A percentile compares a stretch with the other conserved stretches of the same genome.
These are phyloP conservation scores for Solanum ahanhuiri DNA, from an alignment of 257 asterid species.

Conservation along the genomic window DNA sequence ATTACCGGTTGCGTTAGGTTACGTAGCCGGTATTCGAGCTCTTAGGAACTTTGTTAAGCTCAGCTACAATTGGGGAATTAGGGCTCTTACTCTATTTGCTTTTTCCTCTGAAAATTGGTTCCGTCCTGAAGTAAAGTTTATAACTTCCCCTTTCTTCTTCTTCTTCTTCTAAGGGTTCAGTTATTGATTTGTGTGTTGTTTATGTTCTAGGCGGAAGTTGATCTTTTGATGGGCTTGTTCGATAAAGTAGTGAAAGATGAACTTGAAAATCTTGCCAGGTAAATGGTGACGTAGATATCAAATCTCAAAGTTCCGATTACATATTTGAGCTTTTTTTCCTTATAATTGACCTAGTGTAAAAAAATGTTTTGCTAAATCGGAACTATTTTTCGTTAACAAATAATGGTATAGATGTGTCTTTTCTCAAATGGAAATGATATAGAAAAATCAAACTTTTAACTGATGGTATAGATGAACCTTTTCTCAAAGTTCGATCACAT, in stretches of 20 bases:
- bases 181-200: background rate
- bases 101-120: conserved; percentile 65
- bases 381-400: too few relatives aligned
- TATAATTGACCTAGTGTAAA: too few relatives aligned
- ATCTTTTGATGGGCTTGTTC: conserved; percentile 20
- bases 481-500: too few relatives aligned
- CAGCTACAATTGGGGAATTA: conserved; percentile 36
- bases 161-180: background rate
- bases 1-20: conserved; percentile 26
- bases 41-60: conserved; percentile 27
- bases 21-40: conserved; percentile 41
- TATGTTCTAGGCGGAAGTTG: conserved; percentile 13
- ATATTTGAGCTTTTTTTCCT: too few relatives aligned
- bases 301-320: too few relatives aligned
- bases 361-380: fast-evolving
- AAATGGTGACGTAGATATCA: background rate
- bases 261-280: conserved; percentile 7
- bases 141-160: background rate
- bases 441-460: too few relatives aligned
- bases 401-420: too few relatives aligned
- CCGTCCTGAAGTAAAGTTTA: conserved; percentile 38
- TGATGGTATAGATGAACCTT: too few relatives aligned
- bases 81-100: conserved; percentile 51
- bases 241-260: conserved; percentile 1
- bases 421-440: too few relatives aligned